Evolutionary conservation across 257 asterid species (phyloP), one percentile per base, ranked within the genome.

Genomic region (Nemophila menziesii): DNA sequence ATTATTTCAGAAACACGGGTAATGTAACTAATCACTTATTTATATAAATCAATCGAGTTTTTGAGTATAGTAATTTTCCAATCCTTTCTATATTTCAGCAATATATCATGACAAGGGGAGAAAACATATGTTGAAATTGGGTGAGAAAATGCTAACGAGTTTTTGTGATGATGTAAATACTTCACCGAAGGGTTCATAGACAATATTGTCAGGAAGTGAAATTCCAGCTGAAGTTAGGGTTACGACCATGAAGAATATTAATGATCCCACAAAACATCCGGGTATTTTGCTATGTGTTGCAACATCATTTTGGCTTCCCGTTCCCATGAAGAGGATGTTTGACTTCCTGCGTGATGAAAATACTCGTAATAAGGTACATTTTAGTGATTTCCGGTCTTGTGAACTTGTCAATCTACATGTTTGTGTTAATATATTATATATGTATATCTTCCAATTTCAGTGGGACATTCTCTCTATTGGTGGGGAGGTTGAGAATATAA

Each of bases 1-100:
- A 43, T 10, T 59, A 55, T 16, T 7, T 40, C 11, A 20, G 9
- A 17, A 20, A 51, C 37, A n/a, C 34, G 43, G 60, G 76, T 73
- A 20, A 44, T 0, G 2, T 2, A 1, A n/a, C n/a, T n/a, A n/a
- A n/a, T n/a, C n/a, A n/a, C n/a, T n/a, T n/a, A n/a, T n/a, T n/a
- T n/a, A n/a, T n/a, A n/a, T n/a, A n/a, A n/a, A n/a, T n/a, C n/a
- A n/a, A n/a, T 0, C 16, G 10, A 46, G 11, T 40, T 40, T 5
- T 36, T 51, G n/a, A n/a, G n/a, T n/a, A n/a, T n/a, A n/a, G n/a
- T n/a, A n/a, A n/a, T n/a, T n/a, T n/a, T n/a, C n/a, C n/a, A 16
- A 6, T 47, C 12, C 1, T 16, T 16, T 21, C 11, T 46, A n/a
- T 26, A 9, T 13, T 46, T 5, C 16, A 10, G 60, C 24, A 9